Evolutionary conservation across 129 eudicot species (phyloP).

Genomic region (Pseudognaphalium luteoalbum): DNA sequence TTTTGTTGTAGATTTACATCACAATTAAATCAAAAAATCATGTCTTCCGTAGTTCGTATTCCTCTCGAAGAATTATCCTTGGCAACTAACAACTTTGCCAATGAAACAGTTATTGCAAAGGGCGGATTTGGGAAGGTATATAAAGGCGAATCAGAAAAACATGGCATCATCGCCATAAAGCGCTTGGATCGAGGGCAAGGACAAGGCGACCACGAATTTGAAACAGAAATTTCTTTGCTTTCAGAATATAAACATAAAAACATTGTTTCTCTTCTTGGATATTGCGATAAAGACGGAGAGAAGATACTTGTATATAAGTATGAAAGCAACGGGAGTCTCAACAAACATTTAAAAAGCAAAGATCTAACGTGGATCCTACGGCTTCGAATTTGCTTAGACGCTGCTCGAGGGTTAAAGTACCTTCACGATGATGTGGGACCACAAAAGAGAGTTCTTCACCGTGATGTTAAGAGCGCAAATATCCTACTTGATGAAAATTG

Average conservation of each 20-base stretch:
- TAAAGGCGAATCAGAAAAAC: slow-evolving; percentile 22
- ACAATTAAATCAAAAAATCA: background rate
- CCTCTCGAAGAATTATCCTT: slow-evolving; percentile 33
- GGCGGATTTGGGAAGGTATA: slow-evolving; percentile 48
- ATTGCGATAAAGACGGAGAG: slow-evolving; percentile 30
- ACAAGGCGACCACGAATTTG: slow-evolving; percentile 40
- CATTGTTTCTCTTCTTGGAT: slow-evolving; percentile 26
- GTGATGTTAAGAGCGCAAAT: slow-evolving; percentile 30
- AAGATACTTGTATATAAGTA: slow-evolving; percentile 41
- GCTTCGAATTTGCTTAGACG: slow-evolving; percentile 38
- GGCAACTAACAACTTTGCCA: slow-evolving; percentile 24
- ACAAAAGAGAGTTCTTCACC: slow-evolving; percentile 22
- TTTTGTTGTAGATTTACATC: too few species aligned
- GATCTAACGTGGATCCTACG: slow-evolving; percentile 40
- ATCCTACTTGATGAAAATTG: slow-evolving; percentile 21
- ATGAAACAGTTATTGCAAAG: too few species aligned
- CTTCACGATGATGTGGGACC: slow-evolving; percentile 31
- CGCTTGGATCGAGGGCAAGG: slow-evolving; percentile 20
- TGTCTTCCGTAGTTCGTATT: slow-evolving; percentile 29
- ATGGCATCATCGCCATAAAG: slow-evolving; percentile 43
- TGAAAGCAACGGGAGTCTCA: slow-evolving; percentile 34
- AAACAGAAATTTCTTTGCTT: slow-evolving; percentile 30
- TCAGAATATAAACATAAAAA: slow-evolving; percentile 36
- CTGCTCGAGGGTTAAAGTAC: slow-evolving; percentile 25
- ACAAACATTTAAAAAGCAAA: background rate